phyloP scores from a whole-genome alignment of 1,139 yeast species.

The Zygoascus hellenicus region DNA sequence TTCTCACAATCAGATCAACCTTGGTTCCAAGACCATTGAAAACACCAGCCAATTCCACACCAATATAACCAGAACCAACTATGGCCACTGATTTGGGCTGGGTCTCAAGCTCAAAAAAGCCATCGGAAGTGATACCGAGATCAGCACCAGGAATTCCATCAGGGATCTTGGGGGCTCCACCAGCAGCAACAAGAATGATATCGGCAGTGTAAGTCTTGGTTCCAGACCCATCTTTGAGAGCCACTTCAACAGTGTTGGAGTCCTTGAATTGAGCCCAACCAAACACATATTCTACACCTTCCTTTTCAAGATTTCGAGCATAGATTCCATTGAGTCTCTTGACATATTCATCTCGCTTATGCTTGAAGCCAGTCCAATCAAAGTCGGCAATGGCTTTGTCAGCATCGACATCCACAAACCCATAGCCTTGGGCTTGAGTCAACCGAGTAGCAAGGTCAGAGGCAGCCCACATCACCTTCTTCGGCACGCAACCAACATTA shows the following conservation, averaged over 20 bases:
- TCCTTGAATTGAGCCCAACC: constrained; percentile 76
- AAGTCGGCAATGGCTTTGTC: constrained; percentile 48
- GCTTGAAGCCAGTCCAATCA: constrained; percentile 75
- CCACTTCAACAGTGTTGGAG: constrained; percentile 78
- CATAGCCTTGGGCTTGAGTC: constrained; percentile 73
- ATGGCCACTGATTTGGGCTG: constrained; percentile 92
- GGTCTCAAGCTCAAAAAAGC: constrained; percentile 69
- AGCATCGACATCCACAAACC: constrained; percentile 54
- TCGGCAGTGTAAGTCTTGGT: constrained; percentile 68
- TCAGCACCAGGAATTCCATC: constrained; percentile 71
- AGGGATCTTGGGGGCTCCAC: constrained; percentile 80
- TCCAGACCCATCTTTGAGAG: constrained; percentile 36
- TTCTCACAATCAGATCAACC: constrained; percentile 82
- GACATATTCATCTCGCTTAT: constrained; percentile 87
- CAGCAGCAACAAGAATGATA: constrained; percentile 82
- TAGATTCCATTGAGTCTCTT: constrained; percentile 86
- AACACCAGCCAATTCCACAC: constrained; percentile 91
- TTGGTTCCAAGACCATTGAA: constrained; percentile 86
- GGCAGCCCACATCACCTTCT: constrained; percentile 98
- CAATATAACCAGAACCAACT: constrained; percentile 98
- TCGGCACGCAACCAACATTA: constrained; percentile 98
- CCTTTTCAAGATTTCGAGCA: constrained; percentile 76
- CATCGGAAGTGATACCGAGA: constrained; percentile 82
- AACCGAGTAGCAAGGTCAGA: constrained; percentile 77
- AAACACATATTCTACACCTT: constrained; percentile 78